Evolutionary conservation across 495 filamentous ascomycete species (phyloP), one percentile per base, ranked within the genome.

Genomic region (Podospora pseudopauciseta): DNA sequence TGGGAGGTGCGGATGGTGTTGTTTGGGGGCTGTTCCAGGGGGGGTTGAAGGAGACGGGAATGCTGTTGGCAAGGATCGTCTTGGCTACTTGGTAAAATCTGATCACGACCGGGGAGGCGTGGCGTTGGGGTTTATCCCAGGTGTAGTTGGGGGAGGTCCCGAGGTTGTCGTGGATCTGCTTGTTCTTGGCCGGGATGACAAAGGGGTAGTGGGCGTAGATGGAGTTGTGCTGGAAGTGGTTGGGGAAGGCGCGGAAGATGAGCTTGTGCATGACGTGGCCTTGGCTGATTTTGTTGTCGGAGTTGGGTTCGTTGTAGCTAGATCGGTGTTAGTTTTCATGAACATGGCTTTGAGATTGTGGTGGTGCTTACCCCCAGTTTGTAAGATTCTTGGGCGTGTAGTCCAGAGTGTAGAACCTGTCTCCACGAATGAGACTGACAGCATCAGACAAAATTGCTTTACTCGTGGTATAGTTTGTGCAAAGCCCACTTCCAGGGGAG

Each of bases 371-470:
- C 39, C 89, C 90, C 90, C 90, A 94, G 73, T 88, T 92, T 0
- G 92, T 95, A 27, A 94, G 78, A 67, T 88, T 87, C 32, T 83
- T 86, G 3, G 90, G 86, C 19, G 87, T 90, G 74, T 88, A 91
- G 67, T 86, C 83, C 57, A 77, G 27, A 2, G 91, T 93, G 71
- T 91, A 91, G 80, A 92, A 93, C 26, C 92, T 83, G 78, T 95
- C 92, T 2, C 90, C 89, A 20, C 92, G 86, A 27, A 95, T 90
- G 6, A 94, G 77, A 7, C 88, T 85, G 9, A 91, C 88, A 1
- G 92, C 92, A 75, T 95, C 92, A 3, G 89, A 91, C 11, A 95
- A 83, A 65, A 95, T 89, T 7, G 88, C 89, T 72, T 89, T 84
- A 11, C 88, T 89, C 7, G 88, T 86, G 3, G 91, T 93, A 76